phyloP scores from a whole-genome alignment of 2,329 filamentous ascomycete species.

The Ceratocystis alfenasii region DNA sequence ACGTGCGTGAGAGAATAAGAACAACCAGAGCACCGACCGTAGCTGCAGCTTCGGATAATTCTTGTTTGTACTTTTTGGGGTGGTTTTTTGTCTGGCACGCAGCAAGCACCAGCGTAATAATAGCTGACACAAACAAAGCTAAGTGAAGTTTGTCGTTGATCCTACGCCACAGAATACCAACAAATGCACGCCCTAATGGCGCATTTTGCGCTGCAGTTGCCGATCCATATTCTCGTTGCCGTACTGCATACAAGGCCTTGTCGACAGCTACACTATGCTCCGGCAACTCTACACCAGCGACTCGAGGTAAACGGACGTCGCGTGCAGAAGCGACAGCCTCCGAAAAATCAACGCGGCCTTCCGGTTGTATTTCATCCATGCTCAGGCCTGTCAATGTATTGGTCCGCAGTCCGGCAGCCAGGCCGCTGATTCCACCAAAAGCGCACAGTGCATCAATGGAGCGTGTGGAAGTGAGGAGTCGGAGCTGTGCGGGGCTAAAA shows the following conservation, averaged over 20 bases:
- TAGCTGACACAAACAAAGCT: conserved; percentile 55
- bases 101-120: conserved; percentile 62
- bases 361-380: conserved; percentile 37
- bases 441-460: conserved; percentile 38
- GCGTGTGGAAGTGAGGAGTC: conserved; percentile 41
- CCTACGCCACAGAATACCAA: conserved; percentile 48
- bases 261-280: no score
- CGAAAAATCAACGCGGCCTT: conserved; percentile 37
- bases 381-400: conserved; percentile 38
- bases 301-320: conserved; percentile 27
- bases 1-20: conserved; percentile 63
- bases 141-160: conserved; percentile 75
- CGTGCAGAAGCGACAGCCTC: conserved; percentile 36
- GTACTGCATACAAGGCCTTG: conserved; percentile 2
- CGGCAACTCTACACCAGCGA: conserved; percentile 21
- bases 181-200: conserved; percentile 11
- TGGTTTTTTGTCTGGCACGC: conserved; percentile 58
- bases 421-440: conserved; percentile 42
- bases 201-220: neutral
- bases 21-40: conserved; percentile 66
- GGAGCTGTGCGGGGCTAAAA: conserved; percentile 42
- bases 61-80: conserved; percentile 43
- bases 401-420: conserved; percentile 40
- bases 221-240: conserved; percentile 9
- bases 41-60: conserved; percentile 74